These are phyloP conservation scores for Trichoderma guizhouense DNA, from an alignment of 2,329 filamentous ascomycete genomes.

Conservation along the genomic window DNA sequence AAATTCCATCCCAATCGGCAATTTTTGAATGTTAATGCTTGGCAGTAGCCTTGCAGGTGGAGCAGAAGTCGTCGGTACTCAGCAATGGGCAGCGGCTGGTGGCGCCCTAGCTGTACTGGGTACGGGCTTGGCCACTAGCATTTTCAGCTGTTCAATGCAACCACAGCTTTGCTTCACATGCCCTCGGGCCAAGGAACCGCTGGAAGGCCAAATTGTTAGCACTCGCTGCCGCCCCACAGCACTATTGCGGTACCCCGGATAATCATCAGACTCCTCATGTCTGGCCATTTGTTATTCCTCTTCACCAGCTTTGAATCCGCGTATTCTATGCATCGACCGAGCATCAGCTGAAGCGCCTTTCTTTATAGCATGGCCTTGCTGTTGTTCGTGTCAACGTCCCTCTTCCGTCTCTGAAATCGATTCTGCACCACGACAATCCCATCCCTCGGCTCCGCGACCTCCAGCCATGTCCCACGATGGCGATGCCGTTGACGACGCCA, in stretches of 20 bases:
- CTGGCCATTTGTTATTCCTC: neutral
- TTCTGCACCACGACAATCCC: neutral
- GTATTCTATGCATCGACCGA: neutral
- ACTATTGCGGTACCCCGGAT: slow-evolving; percentile 12
- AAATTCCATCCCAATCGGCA: neutral
- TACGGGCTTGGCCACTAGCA: neutral
- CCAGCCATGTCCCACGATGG: slow-evolving; percentile 32
- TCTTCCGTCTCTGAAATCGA: neutral
- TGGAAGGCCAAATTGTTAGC: neutral
- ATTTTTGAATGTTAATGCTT: neutral
- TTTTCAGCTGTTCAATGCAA: neutral
- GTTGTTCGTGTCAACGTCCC: neutral
- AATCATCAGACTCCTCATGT: slow-evolving; percentile 10
- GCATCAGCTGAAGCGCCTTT: neutral
- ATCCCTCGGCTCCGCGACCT: neutral
- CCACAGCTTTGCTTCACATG: slow-evolving; percentile 5
- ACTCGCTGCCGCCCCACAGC: slow-evolving; percentile 10
- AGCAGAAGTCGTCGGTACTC: neutral
- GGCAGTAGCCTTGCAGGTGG: slow-evolving; percentile 20
- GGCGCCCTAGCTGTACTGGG: neutral
- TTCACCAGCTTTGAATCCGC: neutral
- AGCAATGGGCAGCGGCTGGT: neutral
- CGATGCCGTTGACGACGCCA: slow-evolving; percentile 29
- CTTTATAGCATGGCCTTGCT: slow-evolving; percentile 10
- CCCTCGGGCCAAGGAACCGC: slow-evolving; percentile 5